Conservation (phyloP, 495 filamentous ascomycete species). For the Aspergillus haitiensis region DNA sequence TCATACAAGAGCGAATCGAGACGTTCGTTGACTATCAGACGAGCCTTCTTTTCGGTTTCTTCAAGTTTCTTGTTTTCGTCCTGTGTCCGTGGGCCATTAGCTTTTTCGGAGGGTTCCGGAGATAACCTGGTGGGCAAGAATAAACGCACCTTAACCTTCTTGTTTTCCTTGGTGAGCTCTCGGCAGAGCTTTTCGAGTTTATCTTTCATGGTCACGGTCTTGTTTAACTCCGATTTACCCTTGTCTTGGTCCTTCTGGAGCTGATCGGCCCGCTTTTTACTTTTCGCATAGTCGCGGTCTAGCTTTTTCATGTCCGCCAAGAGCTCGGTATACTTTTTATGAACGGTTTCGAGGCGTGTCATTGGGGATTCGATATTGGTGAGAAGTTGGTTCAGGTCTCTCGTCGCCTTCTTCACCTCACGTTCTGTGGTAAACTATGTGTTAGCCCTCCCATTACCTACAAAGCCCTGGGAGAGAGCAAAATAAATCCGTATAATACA, state of each 20-base stretch:
- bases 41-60: slow-evolving; percentile 77
- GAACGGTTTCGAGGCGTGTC: slow-evolving; percentile 78
- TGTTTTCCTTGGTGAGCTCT: slow-evolving; percentile 92
- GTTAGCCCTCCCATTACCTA: slow-evolving; percentile 24
- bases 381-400: slow-evolving; percentile 79
- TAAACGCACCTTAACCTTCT: slow-evolving; percentile 81
- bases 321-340: slow-evolving; percentile 87
- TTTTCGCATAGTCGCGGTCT: slow-evolving; percentile 90
- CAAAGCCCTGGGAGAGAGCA: slow-evolving; percentile 10
- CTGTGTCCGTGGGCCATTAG: slow-evolving; percentile 45
- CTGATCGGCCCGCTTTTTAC: slow-evolving; percentile 92
- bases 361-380: slow-evolving; percentile 74
- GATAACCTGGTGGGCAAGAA: not conserved
- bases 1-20: slow-evolving; percentile 71
- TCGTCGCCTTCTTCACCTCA: slow-evolving; percentile 89
- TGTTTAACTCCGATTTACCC: slow-evolving; percentile 79
- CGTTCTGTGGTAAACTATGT: slow-evolving; percentile 53
- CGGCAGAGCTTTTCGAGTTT: slow-evolving; percentile 94
- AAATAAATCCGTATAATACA: slow-evolving; percentile 17
- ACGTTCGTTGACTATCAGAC: slow-evolving; percentile 79
- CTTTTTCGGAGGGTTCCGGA: not conserved
- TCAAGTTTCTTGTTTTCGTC: slow-evolving; percentile 87
- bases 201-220: slow-evolving; percentile 82
- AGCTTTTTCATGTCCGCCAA: slow-evolving; percentile 91
- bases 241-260: slow-evolving; percentile 96